phyloP scores from a whole-genome alignment of 768 basidiomycete species.

The Lenzites betulinus region DNA sequence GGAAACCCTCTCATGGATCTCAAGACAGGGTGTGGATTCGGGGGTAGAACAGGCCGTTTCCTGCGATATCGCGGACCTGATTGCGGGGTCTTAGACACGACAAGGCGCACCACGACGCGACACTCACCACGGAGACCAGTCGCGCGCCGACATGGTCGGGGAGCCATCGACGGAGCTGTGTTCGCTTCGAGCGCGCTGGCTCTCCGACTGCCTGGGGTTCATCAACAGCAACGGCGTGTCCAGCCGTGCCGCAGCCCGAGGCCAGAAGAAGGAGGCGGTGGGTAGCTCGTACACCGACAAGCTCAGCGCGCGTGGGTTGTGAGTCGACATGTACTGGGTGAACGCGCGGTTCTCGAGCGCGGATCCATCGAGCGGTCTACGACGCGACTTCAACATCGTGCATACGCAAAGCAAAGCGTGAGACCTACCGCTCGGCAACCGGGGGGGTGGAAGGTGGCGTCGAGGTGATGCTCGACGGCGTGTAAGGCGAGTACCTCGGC shows the following conservation, averaged over 20 bases:
- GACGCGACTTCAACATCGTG: neutral
- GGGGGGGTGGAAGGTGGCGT: neutral
- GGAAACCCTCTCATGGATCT: constrained; percentile 16
- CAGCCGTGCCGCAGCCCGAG: constrained; percentile 20
- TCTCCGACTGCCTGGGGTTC: too few relatives aligned
- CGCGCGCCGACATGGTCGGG: neutral
- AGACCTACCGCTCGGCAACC: neutral
- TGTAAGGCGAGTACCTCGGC: neutral
- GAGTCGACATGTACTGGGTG: neutral
- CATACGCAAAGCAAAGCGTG: neutral
- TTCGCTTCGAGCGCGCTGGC: too few relatives aligned
- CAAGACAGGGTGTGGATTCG: constrained; percentile 4
- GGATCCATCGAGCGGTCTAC: neutral
- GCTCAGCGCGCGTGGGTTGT: neutral
- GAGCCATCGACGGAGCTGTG: neutral
- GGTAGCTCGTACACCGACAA: constrained; percentile 23
- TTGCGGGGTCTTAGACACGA: neutral
- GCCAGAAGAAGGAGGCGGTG: constrained; percentile 25
- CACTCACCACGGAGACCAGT: constrained; percentile 2
- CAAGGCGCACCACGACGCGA: neutral
- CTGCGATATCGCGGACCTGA: too few relatives aligned
- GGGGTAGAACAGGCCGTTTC: neutral
- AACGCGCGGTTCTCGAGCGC: constrained; percentile 11
- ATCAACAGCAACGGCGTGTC: too few relatives aligned
- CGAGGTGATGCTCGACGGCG: neutral